Evolutionary conservation across 768 basidiomycete species (phyloP).

Genomic region (Rhizopogon roseolus): DNA sequence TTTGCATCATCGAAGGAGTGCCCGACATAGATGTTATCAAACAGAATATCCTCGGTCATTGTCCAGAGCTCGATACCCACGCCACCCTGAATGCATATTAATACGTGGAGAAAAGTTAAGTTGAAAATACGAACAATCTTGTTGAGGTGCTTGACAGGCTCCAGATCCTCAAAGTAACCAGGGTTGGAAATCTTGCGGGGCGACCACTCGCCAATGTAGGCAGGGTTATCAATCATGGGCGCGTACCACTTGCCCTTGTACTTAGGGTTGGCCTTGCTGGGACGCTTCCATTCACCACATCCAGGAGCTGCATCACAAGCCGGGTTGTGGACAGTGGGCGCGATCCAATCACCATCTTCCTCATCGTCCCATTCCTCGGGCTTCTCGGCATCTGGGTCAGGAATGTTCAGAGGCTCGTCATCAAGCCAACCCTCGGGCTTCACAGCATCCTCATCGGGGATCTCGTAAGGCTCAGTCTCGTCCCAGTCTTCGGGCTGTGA

Average conservation of each 20-base stretch:
- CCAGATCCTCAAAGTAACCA: conserved; percentile 81
- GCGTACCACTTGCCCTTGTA: conserved; percentile 99
- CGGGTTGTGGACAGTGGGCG: conserved; percentile 86
- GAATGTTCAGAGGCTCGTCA: conserved; percentile 71
- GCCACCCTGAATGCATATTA: conserved; percentile 56
- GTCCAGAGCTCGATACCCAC: conserved; percentile 99
- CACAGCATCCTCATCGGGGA: conserved; percentile 78
- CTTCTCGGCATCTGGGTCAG: conserved; percentile 93
- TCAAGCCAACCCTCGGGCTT: conserved; percentile 98
- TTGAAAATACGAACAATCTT: conserved; percentile 62
- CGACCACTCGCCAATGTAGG: conserved; percentile 92
- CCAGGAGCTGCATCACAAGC: conserved; percentile 87
- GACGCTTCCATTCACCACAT: conserved; percentile 92
- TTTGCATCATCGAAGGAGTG: conserved; percentile 86
- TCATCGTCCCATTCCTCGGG: conserved; percentile 99
- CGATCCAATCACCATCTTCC: conserved; percentile 98
- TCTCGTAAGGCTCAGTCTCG: conserved; percentile 92
- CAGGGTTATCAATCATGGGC: conserved; percentile 95
- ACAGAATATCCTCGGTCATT: conserved; percentile 94
- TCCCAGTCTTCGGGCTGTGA: conserved; percentile 92
- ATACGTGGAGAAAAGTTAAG: too few species aligned
- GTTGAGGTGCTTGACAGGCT: conserved; percentile 74
- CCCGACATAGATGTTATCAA: conserved; percentile 92
- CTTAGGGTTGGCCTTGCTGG: conserved; percentile 83
- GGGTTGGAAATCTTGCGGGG: conserved; percentile 92